A percentile compares a stretch with the other conserved stretches of the same genome.
Evolutionary conservation across 192 early-diverging fungal species (phyloP).

Genomic region (Funneliformis geosporum): DNA sequence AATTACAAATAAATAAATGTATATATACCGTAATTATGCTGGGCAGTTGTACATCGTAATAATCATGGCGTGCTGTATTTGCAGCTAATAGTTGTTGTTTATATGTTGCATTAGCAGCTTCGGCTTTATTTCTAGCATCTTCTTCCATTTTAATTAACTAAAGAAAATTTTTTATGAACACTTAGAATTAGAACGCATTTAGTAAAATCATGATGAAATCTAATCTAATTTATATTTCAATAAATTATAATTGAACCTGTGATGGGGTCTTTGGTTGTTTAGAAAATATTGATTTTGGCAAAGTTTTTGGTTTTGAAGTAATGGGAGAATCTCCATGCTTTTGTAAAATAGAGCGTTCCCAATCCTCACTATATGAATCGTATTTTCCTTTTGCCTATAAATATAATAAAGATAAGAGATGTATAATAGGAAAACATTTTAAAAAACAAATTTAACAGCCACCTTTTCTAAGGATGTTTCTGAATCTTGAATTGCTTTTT

Average conservation of each 20-base stretch:
- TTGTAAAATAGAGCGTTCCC: constrained; percentile 75
- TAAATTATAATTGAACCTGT: constrained; percentile 51
- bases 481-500: constrained; percentile 74
- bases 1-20: no score
- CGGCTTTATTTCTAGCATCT: constrained; percentile 83
- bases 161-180: constrained; percentile 13
- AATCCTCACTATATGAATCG: constrained; percentile 77
- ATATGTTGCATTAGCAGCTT: constrained; percentile 80
- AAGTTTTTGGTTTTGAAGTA: constrained; percentile 44
- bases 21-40: constrained; percentile 72
- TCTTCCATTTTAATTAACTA: constrained; percentile 80
- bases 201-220: not conserved
- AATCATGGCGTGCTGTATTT: constrained; percentile 74
- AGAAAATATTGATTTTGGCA: constrained; percentile 50
- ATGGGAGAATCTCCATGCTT: constrained; percentile 47
- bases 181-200: no score
- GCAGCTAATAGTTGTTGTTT: constrained; percentile 75
- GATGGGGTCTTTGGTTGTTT: constrained; percentile 55
- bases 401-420: constrained; percentile 5
- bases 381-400: constrained; percentile 73
- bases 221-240: not conserved
- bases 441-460: not conserved
- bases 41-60: constrained; percentile 78
- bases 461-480: constrained; percentile 85
- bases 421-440: not conserved